phyloP scores from a whole-genome alignment of 2,329 filamentous ascomycete genomes.

The Talaromyces funiculosus region DNA sequence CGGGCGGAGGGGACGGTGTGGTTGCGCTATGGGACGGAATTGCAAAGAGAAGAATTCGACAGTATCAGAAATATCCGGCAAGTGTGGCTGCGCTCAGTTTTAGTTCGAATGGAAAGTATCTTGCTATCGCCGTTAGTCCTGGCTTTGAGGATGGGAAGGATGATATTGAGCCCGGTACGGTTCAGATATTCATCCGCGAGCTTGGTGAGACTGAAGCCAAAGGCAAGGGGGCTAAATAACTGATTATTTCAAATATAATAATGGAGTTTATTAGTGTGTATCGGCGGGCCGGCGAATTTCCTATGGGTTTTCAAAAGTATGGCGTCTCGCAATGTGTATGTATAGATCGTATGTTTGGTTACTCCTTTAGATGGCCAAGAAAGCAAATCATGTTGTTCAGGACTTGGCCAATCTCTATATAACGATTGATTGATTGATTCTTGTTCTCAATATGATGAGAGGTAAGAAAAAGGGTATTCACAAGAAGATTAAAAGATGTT shows the following conservation, averaged over 20 bases:
- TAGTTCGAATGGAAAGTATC: slow-evolving; percentile 66
- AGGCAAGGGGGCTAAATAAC: slow-evolving; percentile 67
- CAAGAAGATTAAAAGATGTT: slow-evolving; percentile 1
- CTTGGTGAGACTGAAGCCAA: slow-evolving; percentile 83
- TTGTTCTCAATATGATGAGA: not conserved
- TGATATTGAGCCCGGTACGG: slow-evolving; percentile 63
- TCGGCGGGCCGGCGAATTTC: slow-evolving; percentile 12
- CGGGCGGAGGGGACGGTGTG: slow-evolving; percentile 81
- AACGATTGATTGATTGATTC: not conserved
- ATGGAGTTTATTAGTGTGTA: not conserved
- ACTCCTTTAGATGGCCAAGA: not conserved
- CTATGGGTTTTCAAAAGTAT: not conserved
- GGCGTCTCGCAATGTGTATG: slow-evolving; percentile 5
- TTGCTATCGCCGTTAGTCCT: slow-evolving; percentile 76
- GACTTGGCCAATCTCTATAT: not conserved
- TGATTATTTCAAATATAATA: not conserved
- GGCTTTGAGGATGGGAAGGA: slow-evolving; percentile 86
- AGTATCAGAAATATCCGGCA: slow-evolving; percentile 78
- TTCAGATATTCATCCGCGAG: slow-evolving; percentile 76
- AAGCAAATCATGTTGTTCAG: not conserved
- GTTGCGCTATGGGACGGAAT: slow-evolving; percentile 92
- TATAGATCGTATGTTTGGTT: slow-evolving; percentile 1
- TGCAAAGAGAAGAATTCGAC: slow-evolving; percentile 80
- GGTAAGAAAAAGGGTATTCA: slow-evolving; percentile 4
- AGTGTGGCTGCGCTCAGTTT: slow-evolving; percentile 75